These are phyloP conservation scores for Pleurotus giganteus DNA, from an alignment of 768 basidiomycete species.

Conservation along the genomic window DNA sequence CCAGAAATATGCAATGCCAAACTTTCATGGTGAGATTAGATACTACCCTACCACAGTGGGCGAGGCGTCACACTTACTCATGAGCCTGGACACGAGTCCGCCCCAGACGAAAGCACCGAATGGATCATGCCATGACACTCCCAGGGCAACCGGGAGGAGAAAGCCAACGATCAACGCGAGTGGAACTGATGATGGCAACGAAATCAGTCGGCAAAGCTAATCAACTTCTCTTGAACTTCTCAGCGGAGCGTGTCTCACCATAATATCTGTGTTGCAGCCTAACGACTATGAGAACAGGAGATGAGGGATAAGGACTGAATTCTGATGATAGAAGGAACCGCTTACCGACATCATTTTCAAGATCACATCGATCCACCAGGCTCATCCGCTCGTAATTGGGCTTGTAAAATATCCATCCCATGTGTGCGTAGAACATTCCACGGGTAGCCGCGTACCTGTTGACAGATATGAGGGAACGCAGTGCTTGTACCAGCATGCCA, in stretches of 20 bases:
- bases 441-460: slow-evolving; percentile 71
- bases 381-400: slow-evolving; percentile 61
- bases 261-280: slow-evolving; percentile 71
- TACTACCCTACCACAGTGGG: not conserved
- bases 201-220: not conserved
- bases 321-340: slow-evolving; percentile 5
- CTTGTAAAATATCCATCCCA: slow-evolving; percentile 87
- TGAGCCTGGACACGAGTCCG: slow-evolving; percentile 59
- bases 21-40: slow-evolving; percentile 30
- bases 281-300: slow-evolving; percentile 43
- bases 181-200: slow-evolving; percentile 38
- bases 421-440: slow-evolving; percentile 73
- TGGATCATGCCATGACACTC: slow-evolving; percentile 55
- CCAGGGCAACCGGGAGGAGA: slow-evolving; percentile 53
- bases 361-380: slow-evolving; percentile 64
- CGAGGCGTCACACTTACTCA: slow-evolving; percentile 40
- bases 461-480: not conserved
- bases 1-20: slow-evolving; percentile 72
- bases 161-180: slow-evolving; percentile 62
- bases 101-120: slow-evolving; percentile 70
- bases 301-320: not conserved
- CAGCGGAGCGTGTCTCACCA: slow-evolving; percentile 27
- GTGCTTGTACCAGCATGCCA: not conserved
- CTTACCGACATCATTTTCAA: slow-evolving; percentile 67
- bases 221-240: not conserved